phyloP scores from a whole-genome alignment of 208 protist species.

The Novymonas esmeraldas region DNA sequence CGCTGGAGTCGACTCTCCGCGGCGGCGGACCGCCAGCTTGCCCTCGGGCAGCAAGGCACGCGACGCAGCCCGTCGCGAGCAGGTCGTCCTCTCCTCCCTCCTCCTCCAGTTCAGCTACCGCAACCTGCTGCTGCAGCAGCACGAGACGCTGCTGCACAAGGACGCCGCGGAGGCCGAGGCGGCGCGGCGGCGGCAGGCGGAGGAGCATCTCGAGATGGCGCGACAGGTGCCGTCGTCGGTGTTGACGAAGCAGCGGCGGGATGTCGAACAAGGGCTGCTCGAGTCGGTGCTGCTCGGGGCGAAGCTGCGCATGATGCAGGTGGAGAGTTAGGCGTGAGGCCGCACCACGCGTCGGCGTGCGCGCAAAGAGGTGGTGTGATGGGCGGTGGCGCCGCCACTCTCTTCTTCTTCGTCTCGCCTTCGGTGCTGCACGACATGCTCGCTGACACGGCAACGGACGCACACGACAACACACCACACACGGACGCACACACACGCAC shows the following conservation, averaged over 20 bases:
- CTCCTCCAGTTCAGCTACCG: slow-evolving; percentile 63
- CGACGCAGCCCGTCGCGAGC: slow-evolving; percentile 30
- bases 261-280: slow-evolving; percentile 66
- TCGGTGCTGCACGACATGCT: too few relatives aligned
- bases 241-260: slow-evolving; percentile 58
- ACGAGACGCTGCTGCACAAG: slow-evolving; percentile 43
- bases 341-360: not conserved
- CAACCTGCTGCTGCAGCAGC: slow-evolving; percentile 74
- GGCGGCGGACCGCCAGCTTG: not conserved
- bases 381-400: not conserved
- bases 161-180: slow-evolving; percentile 25
- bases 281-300: slow-evolving; percentile 50
- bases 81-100: slow-evolving; percentile 49
- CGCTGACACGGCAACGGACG: too few relatives aligned
- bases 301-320: slow-evolving; percentile 30
- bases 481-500: too few relatives aligned
- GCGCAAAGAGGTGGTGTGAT: not conserved
- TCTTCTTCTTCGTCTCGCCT: not conserved
- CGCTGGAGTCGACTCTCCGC: slow-evolving; percentile 1
- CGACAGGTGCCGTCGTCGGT: slow-evolving; percentile 36
- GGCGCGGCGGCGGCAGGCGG: slow-evolving; percentile 20
- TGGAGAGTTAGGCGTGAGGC: slow-evolving; percentile 27
- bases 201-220: slow-evolving; percentile 24
- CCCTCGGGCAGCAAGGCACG: slow-evolving; percentile 20
- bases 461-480: too few relatives aligned